These are phyloP conservation scores for Mediolabrus comicus DNA, from an alignment of 108 stramenopile species.

Conservation along the genomic window DNA sequence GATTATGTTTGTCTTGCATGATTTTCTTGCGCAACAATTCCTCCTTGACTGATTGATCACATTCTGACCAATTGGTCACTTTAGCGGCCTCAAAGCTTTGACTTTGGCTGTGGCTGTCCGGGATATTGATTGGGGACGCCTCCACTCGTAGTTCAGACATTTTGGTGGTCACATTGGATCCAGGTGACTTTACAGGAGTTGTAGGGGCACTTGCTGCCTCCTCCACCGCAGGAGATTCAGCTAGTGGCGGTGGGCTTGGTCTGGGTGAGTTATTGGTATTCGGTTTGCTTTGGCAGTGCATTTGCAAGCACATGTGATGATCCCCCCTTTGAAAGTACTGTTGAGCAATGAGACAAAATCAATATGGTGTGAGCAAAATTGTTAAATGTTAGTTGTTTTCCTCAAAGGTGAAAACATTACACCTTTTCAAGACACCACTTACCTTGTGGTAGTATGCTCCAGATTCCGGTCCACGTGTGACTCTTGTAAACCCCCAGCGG, in stretches of 20 bases:
- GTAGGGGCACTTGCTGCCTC: background rate
- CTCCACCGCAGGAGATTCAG: background rate
- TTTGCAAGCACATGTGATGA: conserved; percentile 48
- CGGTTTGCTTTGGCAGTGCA: conserved; percentile 47
- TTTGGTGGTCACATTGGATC: background rate
- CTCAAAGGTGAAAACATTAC: background rate
- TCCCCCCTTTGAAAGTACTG: conserved; percentile 47
- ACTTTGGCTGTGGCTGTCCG: background rate
- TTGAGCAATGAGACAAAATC: background rate
- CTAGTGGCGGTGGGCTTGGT: conserved; percentile 1
- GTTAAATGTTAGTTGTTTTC: no score
- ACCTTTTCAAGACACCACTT: background rate
- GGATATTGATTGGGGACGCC: background rate
- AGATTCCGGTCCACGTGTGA: conserved; percentile 59
- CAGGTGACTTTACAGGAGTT: background rate
- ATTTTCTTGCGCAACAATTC: no score
- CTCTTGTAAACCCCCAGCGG: conserved; percentile 62
- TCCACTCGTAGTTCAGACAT: background rate
- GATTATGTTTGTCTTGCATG: no score
- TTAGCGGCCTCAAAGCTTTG: no score
- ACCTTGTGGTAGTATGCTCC: conserved; percentile 70
- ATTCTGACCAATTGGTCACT: no score
- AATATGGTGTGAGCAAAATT: no score
- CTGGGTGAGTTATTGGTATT: conserved; percentile 23
- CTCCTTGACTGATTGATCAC: no score